Evolutionary conservation across 129 eudicot species (phyloP), one percentile per base, ranked within the genome.

Genomic region (Lactuca sativa): DNA sequence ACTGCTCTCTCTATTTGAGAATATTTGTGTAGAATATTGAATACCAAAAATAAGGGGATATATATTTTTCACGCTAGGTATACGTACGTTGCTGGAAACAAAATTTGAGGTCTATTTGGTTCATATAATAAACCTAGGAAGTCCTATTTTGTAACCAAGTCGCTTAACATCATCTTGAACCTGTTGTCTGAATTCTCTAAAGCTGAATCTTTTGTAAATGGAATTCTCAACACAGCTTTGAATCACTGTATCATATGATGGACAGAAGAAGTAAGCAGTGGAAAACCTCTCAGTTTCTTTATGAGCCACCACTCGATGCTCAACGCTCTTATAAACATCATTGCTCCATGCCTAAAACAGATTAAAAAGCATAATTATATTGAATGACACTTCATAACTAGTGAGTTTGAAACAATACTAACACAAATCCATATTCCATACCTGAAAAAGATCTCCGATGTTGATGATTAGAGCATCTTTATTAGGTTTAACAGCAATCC

Each of bases 371-470:
- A 13, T 15, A 36, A 31, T 41, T 6, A 52, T 47, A 30, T 32
- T 15, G 8, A 67, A 47, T 0, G 32, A 59, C 59, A 40, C 67
- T n/a, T 33, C 2, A 76, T 51, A n/a, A 43, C 51, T 2, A 6
- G 48, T 15, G 37, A 52, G 37, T 44, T 33, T 4, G 5, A 30
- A 14, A 4, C 34, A 8, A 32, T 6, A 60, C 8, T 7, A 10
- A 47, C 44, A 43, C 9, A 3, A 32, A 32, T 9, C 14, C 63
- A 41, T 54, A 91, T 95, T 9, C 14, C 63, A 41, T 54, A 91
- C 97, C 97, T 91, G 97, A 77, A 88, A 87, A 13, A 89, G 63
- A 48, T 89, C 96, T 5, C 98, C 98, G 9, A 93, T 89, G 59
- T 89, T 93, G 80, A 93, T 73, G 40, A 93, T 83, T 37, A 93